Evolutionary conservation across 768 basidiomycete species (phyloP), one percentile per base, ranked within the genome.

Genomic region (Lentinula sp.): DNA sequence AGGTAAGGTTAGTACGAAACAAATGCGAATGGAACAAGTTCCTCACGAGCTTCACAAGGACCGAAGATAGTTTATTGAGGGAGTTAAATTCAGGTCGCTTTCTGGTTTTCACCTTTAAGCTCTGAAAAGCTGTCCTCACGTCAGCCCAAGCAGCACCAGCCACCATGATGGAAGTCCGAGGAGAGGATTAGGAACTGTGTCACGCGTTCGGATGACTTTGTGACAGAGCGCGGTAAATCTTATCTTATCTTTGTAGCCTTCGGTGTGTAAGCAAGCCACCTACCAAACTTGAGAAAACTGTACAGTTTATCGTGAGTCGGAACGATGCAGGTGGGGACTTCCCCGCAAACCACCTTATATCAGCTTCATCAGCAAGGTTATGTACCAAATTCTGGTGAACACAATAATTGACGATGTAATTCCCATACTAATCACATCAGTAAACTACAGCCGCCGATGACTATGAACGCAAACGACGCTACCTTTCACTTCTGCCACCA

Each of bases 381-480:
- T 43, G 48, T 28, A 23, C 50, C n/a, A 10, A 15, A 8, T 21
- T 50, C 51, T 31, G 59, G 52, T 56, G 16, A 42, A 52, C 40
- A 15, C 21, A 48, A 54, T 55, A 35, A 15, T 35, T 13, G 13
- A 15, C 32, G 31, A 9, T 31, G 5, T 18, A 37, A 34, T 42
- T 21, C 50, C 43, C 3, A 34, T 49, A 15, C 43, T 61, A 23
- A 39, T 56, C 11, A 48, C 15, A n/a, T 43, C 23, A 31, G 15
- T 52, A 11, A 50, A 35, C 28, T 51, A 28, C 55, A 60, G 40
- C 16, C n/a, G 21, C 40, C 13, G 53, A 37, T 15, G 82, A 85
- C 68, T 79, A 85, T 70, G 78, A 84, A 55, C 83, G 87, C 73
- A 91, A 90, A 70, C 81, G 83, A 64, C 81, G 83, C 63, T 93